phyloP scores from a whole-genome alignment of 2,329 filamentous ascomycete species.

The Pseudogymnoascus sp. region DNA sequence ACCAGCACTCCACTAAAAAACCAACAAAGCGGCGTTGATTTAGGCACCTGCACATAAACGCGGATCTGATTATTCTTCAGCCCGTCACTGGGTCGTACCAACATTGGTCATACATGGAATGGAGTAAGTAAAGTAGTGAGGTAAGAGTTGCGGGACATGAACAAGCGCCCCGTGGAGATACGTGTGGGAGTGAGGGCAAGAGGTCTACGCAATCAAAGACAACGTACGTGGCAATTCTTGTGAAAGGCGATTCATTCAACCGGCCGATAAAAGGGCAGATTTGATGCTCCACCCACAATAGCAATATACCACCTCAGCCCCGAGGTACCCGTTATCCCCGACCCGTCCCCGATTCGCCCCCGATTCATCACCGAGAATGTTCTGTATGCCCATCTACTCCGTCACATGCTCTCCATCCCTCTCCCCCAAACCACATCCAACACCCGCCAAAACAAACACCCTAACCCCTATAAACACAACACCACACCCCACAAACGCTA shows the following conservation, averaged over 20 bases:
- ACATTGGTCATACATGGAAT: not conserved
- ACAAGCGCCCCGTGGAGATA: not conserved
- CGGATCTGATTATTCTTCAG: not conserved
- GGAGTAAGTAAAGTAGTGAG: not conserved
- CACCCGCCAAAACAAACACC: not conserved
- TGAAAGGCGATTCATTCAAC: not conserved
- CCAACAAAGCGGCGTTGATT: not conserved
- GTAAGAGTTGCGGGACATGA: not conserved
- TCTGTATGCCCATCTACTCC: not conserved
- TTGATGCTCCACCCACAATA: not conserved
- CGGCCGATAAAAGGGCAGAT: not conserved
- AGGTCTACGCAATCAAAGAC: not conserved
- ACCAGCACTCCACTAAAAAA: not conserved
- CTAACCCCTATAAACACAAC: not conserved
- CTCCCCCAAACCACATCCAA: not conserved
- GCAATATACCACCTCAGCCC: not conserved
- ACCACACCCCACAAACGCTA: not conserved
- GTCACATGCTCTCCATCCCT: not conserved
- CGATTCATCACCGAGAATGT: not conserved
- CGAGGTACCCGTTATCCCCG: not conserved
- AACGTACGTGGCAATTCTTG: not conserved
- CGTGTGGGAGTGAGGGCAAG: too few relatives aligned
- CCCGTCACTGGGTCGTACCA: not conserved
- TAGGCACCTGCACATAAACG: not conserved
- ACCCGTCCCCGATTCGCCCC: not conserved